Conservation (phyloP, 495 filamentous ascomycete genomes). For the Penicillium ucsense region DNA sequence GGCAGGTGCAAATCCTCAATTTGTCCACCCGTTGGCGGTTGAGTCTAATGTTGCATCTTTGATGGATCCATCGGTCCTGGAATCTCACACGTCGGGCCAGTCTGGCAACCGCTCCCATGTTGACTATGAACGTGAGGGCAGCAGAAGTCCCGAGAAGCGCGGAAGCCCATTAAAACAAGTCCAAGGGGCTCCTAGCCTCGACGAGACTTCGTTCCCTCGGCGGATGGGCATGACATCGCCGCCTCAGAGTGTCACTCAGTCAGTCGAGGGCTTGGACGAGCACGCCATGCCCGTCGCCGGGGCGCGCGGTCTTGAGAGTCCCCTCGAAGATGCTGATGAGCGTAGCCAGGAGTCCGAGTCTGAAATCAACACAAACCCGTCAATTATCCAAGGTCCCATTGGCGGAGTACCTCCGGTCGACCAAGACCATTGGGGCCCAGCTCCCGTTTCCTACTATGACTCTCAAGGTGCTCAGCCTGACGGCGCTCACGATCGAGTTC, state of each 20-base stretch:
- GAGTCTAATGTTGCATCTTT: constrained; percentile 86
- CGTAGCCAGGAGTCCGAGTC: constrained; percentile 40
- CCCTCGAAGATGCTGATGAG: constrained; percentile 52
- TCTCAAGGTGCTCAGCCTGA: constrained; percentile 33
- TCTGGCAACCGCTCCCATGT: constrained; percentile 29
- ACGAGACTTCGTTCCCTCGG: constrained; percentile 36
- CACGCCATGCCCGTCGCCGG: constrained; percentile 52
- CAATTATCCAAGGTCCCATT: constrained; percentile 61
- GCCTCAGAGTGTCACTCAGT: constrained; percentile 64
- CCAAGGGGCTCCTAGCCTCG: constrained; percentile 30
- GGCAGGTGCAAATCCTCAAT: constrained; percentile 62
- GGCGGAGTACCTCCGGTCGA: constrained; percentile 39
- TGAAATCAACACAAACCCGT: constrained; percentile 70
- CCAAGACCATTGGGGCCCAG: constrained; percentile 43
- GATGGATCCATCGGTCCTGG: constrained; percentile 62
- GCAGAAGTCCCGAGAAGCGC: constrained; percentile 18
- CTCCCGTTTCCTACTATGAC: constrained; percentile 33
- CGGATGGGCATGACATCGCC: constrained; percentile 52
- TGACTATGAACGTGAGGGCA: constrained; percentile 19
- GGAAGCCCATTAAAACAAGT: constrained; percentile 39
- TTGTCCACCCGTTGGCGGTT: constrained; percentile 61
- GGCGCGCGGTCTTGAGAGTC: constrained; percentile 45
- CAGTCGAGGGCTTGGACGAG: constrained; percentile 44
- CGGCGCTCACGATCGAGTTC: constrained; percentile 19
- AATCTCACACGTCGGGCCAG: constrained; percentile 23